A percentile compares a stretch with the other conserved stretches of the same genome.
Conservation (phyloP, 176 grass and related monocot genomes). For the Chrysopogon serrulatus region DNA sequence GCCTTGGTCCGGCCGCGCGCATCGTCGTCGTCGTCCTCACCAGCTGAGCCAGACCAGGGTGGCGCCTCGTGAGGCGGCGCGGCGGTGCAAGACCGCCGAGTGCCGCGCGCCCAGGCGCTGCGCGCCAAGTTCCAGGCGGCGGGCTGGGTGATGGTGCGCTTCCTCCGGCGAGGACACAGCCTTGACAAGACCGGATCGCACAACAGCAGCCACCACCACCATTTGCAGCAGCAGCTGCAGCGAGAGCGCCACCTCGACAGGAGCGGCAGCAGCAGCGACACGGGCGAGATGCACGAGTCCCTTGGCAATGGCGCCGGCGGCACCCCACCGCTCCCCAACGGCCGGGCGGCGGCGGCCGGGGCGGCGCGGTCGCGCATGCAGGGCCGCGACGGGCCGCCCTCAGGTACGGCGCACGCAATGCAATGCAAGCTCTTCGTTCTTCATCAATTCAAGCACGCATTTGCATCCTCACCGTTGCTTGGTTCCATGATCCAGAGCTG, state of each 20-base stretch:
- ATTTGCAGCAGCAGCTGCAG: not conserved
- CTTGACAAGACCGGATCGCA: slow-evolving; percentile 48
- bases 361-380: slow-evolving; percentile 41
- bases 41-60: not conserved
- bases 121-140: slow-evolving; percentile 38
- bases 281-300: slow-evolving; percentile 48
- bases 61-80: slow-evolving; percentile 5
- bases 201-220: not conserved
- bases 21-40: too few relatives aligned
- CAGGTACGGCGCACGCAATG: slow-evolving; percentile 31
- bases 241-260: not conserved
- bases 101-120: slow-evolving; percentile 16
- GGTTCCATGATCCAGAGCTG: slow-evolving; percentile 39
- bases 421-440: too few relatives aligned
- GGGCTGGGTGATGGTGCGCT: slow-evolving; percentile 79
- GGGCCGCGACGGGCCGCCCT: slow-evolving; percentile 46
- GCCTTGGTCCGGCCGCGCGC: not conserved
- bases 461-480: not conserved
- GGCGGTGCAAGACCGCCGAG: slow-evolving; percentile 33
- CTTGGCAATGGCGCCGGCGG: slow-evolving; percentile 18
- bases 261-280: not conserved
- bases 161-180: slow-evolving; percentile 60
- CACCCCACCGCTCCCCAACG: slow-evolving; percentile 33
- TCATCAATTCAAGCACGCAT: too few relatives aligned
- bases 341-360: slow-evolving; percentile 14